Evolutionary conservation across 306 rosid species (phyloP), one percentile per base, ranked within the genome.

Genomic region (Quercus mongolica): DNA sequence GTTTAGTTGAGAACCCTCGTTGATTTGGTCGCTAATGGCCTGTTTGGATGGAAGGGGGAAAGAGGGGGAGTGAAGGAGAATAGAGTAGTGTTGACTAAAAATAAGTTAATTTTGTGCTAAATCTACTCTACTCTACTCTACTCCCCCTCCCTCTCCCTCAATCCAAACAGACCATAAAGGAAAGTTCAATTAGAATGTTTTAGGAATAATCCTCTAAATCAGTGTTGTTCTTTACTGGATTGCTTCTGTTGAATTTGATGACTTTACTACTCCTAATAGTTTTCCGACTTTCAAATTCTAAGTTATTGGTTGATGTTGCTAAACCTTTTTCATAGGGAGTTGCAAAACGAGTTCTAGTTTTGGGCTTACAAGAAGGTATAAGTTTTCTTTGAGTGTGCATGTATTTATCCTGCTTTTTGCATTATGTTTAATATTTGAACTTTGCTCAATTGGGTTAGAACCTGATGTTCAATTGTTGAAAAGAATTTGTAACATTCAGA

Each of bases 281-380:
- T 76, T 57, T 56, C 4, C 28, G 18, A 7, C 71, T 23, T 31
- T 13, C 41, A 68, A 41, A 26, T 73, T 30, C 57, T 57, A 30
- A 15, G n/a, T 65, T 5, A 28, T 63, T 28, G 69, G 30, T 76
- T 56, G 31, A 12, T 31, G 56, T 85, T 59, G 78, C 82, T 78
- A 5, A 87, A 75, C 81, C 46, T 81, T 75, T 72, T 82, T 26
- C 80, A 26, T 26, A 26, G 28, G 28, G 28, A 26, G 85, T 82
- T 95, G 90, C 91, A 84, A 87, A 95, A 87, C 15, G 99, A 95
- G 82, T 87, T 94, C 26, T 98, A 95, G 88, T 95, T 95, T 83
- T 95, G 98, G 99, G 92, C 98, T 56, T 89, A 98, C 2, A 95
- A 95, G 79, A 91, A 92, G 97, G 98, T 86, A 35, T 35, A 49